Evolutionary conservation across 805 yeast genomes (phyloP).

Genomic region (Ogataea philodendri): DNA sequence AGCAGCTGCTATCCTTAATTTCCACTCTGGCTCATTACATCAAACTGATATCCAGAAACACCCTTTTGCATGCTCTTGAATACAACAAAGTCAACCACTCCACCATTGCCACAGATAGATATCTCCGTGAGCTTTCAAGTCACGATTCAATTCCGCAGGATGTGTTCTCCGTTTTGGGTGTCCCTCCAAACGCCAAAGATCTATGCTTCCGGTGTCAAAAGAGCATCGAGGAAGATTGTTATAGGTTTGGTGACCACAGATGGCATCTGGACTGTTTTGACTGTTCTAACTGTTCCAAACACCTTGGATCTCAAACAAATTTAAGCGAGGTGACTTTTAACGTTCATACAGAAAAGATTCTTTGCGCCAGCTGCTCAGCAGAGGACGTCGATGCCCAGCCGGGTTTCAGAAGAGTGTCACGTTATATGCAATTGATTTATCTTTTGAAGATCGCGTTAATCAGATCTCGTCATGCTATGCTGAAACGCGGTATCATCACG

Average conservation of each 20-base stretch:
- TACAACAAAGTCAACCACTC: constrained; percentile 57
- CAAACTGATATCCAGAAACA: constrained; percentile 77
- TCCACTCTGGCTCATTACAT: constrained; percentile 92
- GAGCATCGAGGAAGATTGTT: constrained; percentile 84
- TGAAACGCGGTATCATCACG: constrained; percentile 25
- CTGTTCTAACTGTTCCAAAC: constrained; percentile 58
- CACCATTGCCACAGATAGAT: constrained; percentile 60
- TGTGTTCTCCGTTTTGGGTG: constrained; percentile 41
- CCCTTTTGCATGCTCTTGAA: constrained; percentile 73
- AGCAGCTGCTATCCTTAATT: constrained; percentile 72
- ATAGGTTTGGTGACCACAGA: constrained; percentile 55
- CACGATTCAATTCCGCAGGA: constrained; percentile 42
- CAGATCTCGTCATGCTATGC: constrained; percentile 64
- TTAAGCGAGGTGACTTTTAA: constrained; percentile 47
- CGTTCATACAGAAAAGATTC: constrained; percentile 35
- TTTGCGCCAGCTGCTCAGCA: constrained; percentile 64
- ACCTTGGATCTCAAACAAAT: constrained; percentile 39
- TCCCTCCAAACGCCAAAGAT: constrained; percentile 67
- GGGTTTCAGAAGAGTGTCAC: constrained; percentile 64
- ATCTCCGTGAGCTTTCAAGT: constrained; percentile 51
- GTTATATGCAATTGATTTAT: constrained; percentile 70
- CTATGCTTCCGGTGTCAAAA: constrained; percentile 67
- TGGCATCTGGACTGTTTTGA: constrained; percentile 81
- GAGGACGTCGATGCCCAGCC: constrained; percentile 45
- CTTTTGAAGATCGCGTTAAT: constrained; percentile 81